Conservation (phyloP, 352 stramenopile genomes). For the Lagenidium sp. region DNA sequence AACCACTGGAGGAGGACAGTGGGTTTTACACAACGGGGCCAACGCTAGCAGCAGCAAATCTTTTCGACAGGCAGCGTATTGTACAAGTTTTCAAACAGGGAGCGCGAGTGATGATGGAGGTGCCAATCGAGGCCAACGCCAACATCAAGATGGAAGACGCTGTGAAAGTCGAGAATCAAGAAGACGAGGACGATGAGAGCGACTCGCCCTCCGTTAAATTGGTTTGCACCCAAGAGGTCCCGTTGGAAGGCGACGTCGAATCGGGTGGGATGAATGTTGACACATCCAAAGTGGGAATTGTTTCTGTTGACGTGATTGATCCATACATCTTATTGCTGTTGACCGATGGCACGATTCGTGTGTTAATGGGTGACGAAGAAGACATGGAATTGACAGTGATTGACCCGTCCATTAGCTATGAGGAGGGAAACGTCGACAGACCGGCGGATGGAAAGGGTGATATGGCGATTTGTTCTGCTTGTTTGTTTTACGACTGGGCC, state of each 20-base stretch:
- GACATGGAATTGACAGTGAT: slow-evolving; percentile 79
- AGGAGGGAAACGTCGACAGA: slow-evolving; percentile 24
- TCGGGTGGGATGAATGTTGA: slow-evolving; percentile 80
- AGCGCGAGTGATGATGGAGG: slow-evolving; percentile 72
- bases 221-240: slow-evolving; percentile 79
- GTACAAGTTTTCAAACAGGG: slow-evolving; percentile 85
- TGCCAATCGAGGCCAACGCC: slow-evolving; percentile 23
- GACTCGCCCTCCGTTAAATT: slow-evolving; percentile 54
- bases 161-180: slow-evolving; percentile 18
- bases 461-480: slow-evolving; percentile 47
- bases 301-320: slow-evolving; percentile 78
- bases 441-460: too few relatives aligned
- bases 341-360: slow-evolving; percentile 67
- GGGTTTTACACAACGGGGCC: slow-evolving; percentile 79
- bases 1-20: slow-evolving; percentile 73
- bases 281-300: slow-evolving; percentile 55
- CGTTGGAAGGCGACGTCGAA: slow-evolving; percentile 69
- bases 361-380: slow-evolving; percentile 76
- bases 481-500: slow-evolving; percentile 79
- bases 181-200: slow-evolving; percentile 19
- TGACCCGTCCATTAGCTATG: slow-evolving; percentile 56
- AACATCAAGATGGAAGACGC: slow-evolving; percentile 4
- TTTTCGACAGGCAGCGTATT: slow-evolving; percentile 78
- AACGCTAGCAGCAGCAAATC: slow-evolving; percentile 65
- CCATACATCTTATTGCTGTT: slow-evolving; percentile 77